Percentiles rank a stretch among this genome's conserved stretches.
Conservation (phyloP, 345 rosid genomes). For the Citrus unshiu region DNA sequence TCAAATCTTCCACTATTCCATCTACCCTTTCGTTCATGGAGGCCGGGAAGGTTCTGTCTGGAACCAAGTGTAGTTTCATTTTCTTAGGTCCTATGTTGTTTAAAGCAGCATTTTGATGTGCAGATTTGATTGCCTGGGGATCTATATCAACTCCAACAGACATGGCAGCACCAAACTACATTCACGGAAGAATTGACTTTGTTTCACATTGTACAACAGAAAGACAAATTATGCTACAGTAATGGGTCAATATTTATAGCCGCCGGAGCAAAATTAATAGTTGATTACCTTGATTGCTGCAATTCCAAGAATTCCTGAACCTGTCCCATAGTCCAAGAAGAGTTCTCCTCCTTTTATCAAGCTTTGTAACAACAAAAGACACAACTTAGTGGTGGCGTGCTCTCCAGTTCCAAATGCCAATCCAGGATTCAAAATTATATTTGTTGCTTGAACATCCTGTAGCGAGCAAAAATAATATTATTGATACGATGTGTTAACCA, state of each 20-base stretch:
- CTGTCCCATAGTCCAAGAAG: slow-evolving; percentile 87
- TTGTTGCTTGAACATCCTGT: slow-evolving; percentile 59
- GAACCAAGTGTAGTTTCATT: slow-evolving; percentile 48
- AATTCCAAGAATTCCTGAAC: slow-evolving; percentile 88
- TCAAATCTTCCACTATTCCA: slow-evolving; percentile 13
- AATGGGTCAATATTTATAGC: too few relatives aligned
- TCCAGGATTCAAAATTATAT: slow-evolving; percentile 83
- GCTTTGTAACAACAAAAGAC: slow-evolving; percentile 55
- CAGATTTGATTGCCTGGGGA: slow-evolving; percentile 57
- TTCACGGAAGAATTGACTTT: background rate
- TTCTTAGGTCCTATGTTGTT: slow-evolving; percentile 52
- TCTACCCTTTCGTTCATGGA: slow-evolving; percentile 5
- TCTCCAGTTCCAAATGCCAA: slow-evolving; percentile 93
- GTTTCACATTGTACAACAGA: background rate
- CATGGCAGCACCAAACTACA: slow-evolving; percentile 71
- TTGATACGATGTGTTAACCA: background rate
- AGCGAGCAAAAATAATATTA: slow-evolving; percentile 5
- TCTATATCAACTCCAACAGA: slow-evolving; percentile 76
- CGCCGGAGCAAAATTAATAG: background rate
- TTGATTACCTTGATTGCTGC: slow-evolving; percentile 77
- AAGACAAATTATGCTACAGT: too few relatives aligned
- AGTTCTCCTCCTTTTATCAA: slow-evolving; percentile 72
- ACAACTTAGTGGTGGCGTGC: slow-evolving; percentile 74
- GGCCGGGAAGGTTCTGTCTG: slow-evolving; percentile 20
- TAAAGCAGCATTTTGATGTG: slow-evolving; percentile 56